phyloP scores from a whole-genome alignment of 768 basidiomycete species.

The Boletus edulis region DNA sequence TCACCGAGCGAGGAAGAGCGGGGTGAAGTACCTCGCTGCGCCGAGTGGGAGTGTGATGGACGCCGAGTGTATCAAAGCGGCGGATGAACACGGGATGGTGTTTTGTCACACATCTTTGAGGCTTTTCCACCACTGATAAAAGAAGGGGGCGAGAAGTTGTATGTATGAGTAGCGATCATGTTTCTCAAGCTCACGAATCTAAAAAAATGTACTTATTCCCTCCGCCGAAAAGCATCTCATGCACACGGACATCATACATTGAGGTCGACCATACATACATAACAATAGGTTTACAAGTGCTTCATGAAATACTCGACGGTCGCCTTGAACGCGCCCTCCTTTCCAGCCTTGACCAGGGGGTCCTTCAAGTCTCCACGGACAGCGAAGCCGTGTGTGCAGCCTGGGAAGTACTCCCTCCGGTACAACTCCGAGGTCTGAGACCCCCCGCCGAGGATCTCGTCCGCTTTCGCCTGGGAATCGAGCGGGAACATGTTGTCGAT shows the following conservation, averaged over 20 bases:
- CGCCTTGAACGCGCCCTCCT: slow-evolving; percentile 53
- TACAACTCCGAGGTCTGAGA: slow-evolving; percentile 44
- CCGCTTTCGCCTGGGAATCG: slow-evolving; percentile 43
- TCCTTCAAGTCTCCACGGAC: slow-evolving; percentile 47
- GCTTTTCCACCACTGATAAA: slow-evolving; percentile 79
- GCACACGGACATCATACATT: background rate
- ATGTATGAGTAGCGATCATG: background rate
- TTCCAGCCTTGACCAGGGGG: slow-evolving; percentile 55
- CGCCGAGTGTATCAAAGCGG: slow-evolving; percentile 91
- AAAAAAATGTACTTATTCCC: background rate
- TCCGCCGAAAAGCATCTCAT: too few relatives aligned
- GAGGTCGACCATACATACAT: background rate
- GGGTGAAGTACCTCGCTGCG: slow-evolving; percentile 89
- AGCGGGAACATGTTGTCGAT: slow-evolving; percentile 49
- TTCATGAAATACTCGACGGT: slow-evolving; percentile 53
- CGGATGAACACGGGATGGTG: slow-evolving; percentile 88
- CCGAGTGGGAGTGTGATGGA: slow-evolving; percentile 98
- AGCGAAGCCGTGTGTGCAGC: slow-evolving; percentile 55
- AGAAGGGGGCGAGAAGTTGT: background rate
- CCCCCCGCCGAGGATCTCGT: slow-evolving; percentile 46
- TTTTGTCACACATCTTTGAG: slow-evolving; percentile 88
- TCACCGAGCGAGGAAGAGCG: slow-evolving; percentile 87
- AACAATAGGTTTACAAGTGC: slow-evolving; percentile 16
- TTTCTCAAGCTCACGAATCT: background rate
- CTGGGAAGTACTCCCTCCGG: slow-evolving; percentile 25